Evolutionary conservation across 768 basidiomycete species (phyloP), one percentile per base, ranked within the genome.

Genomic region (Leccinum longicurvipes): DNA sequence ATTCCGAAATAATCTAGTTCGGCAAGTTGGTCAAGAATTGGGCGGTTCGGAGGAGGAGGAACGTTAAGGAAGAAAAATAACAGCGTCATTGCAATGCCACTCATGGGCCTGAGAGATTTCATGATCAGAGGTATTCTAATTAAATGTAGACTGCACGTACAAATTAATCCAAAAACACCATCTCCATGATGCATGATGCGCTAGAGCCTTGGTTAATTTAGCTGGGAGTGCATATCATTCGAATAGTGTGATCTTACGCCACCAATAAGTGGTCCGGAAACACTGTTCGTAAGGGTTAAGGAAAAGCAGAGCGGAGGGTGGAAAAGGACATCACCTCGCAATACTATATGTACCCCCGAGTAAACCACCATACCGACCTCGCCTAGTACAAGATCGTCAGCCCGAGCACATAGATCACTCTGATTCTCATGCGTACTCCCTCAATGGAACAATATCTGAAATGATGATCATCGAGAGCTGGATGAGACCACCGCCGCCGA

Each of bases 381-480:
- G 44, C 12, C 44, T 45, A 17, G 15, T 41, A 51, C 54, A 36
- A 24, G 6, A 49, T 21, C 15, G 17, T 56, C 23, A 54, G 48
- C 27, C 17, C 31, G 14, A 11, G 3, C 2, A 32, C 28, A 19
- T 46, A 2, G 25, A 48, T 41, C 1, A 8, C 4, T 27, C 4
- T 15, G 39, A 42, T 21, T 11, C 7, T 27, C 24, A 2, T 9
- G 67, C 84, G 47, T 66, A 89, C 88, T 91, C 85, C 73, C 84
- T 75, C 42, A 95, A 73, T 0, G 91, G 82, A 1, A 93, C 87
- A 39, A 94, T 92, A 67, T 94, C 93, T 42, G 87, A 84, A 42
- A 92, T 84, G 1, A 81, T 86, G 64, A 92, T 91, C 51, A 86
- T 82, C 1, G 87, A 84, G 60, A 91, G 74, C 63, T 89, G 87